A percentile compares a stretch with the other conserved stretches of the same genome.
phyloP scores from a whole-genome alignment of 108 stramenopile species.

The Cyclostephanos invisitatus region DNA sequence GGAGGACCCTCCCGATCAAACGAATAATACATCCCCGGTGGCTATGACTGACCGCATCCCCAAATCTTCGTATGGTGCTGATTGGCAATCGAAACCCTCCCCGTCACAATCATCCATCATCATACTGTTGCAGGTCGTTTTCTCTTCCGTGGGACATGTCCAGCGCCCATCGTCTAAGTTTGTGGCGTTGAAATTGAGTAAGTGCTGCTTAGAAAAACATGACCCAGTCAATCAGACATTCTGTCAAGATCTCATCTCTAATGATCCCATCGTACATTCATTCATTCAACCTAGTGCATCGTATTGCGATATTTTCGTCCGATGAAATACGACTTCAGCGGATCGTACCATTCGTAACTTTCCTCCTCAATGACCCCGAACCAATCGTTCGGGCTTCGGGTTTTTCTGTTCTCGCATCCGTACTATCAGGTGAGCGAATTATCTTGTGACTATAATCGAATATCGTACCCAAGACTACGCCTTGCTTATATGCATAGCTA shows the following conservation, averaged over 20 bases:
- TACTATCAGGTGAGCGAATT: slow-evolving; percentile 43
- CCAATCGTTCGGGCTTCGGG: slow-evolving; percentile 84
- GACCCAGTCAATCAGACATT: neutral
- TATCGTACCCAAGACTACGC: neutral
- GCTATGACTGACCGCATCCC: slow-evolving; percentile 41
- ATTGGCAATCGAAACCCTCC: slow-evolving; percentile 21
- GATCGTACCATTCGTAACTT: slow-evolving; percentile 87
- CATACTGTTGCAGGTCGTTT: slow-evolving; percentile 84
- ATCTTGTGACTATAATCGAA: neutral
- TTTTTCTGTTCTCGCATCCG: slow-evolving; percentile 67
- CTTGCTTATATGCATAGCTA: neutral
- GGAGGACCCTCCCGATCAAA: slow-evolving; percentile 7
- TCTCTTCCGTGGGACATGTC: slow-evolving; percentile 86
- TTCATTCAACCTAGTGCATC: slow-evolving; percentile 40
- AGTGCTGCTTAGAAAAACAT: neutral
- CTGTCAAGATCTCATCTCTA: neutral
- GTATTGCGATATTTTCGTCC: slow-evolving; percentile 69
- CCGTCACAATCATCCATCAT: slow-evolving; percentile 65
- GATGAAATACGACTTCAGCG: slow-evolving; percentile 93
- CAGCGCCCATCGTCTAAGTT: slow-evolving; percentile 86
- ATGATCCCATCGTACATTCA: neutral
- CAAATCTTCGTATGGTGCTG: slow-evolving; percentile 13
- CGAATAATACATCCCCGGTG: slow-evolving; percentile 46
- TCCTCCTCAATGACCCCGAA: slow-evolving; percentile 84
- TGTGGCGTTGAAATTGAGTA: slow-evolving; percentile 81